phyloP scores from a whole-genome alignment of 1,284 basidiomycete genomes.

The Rhodotorula sp. region DNA sequence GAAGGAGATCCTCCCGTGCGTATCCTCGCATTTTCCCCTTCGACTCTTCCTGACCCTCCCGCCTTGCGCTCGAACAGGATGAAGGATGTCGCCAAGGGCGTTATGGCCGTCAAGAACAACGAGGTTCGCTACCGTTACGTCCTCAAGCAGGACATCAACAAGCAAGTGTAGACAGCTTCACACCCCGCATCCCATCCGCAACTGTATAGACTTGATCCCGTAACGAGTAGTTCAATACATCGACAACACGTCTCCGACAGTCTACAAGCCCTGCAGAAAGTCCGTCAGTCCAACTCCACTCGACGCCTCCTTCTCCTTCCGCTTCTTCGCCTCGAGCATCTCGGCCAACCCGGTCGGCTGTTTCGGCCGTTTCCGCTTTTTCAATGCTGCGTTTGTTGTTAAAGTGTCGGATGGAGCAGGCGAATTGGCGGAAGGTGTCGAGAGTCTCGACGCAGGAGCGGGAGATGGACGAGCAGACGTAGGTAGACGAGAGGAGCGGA shows the following conservation, averaged over 20 bases:
- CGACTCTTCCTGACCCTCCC: background rate
- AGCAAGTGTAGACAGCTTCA: background rate
- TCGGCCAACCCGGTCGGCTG: background rate
- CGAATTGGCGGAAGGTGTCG: background rate
- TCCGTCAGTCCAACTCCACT: background rate
- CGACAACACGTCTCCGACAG: too few relatives aligned
- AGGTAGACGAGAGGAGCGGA: too few relatives aligned
- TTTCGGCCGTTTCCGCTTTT: background rate
- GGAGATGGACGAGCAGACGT: too few relatives aligned
- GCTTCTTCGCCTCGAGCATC: background rate
- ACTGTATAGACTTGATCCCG: background rate
- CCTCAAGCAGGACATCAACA: constrained; percentile 28
- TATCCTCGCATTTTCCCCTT: background rate
- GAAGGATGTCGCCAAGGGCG: constrained; percentile 59
- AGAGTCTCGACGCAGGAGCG: too few relatives aligned
- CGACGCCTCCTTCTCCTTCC: background rate
- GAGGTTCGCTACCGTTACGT: constrained; percentile 56
- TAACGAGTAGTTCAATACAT: background rate
- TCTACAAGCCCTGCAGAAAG: too few relatives aligned
- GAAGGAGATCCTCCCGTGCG: constrained; percentile 49
- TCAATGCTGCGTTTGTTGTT: too few relatives aligned
- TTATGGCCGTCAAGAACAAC: constrained; percentile 58
- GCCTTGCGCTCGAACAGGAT: constrained; percentile 47
- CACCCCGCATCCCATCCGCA: background rate
- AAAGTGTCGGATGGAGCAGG: background rate